Evolutionary conservation across 805 yeast genomes (phyloP), one percentile per base, ranked within the genome.

Genomic region (Jamesozyma hellenica): DNA sequence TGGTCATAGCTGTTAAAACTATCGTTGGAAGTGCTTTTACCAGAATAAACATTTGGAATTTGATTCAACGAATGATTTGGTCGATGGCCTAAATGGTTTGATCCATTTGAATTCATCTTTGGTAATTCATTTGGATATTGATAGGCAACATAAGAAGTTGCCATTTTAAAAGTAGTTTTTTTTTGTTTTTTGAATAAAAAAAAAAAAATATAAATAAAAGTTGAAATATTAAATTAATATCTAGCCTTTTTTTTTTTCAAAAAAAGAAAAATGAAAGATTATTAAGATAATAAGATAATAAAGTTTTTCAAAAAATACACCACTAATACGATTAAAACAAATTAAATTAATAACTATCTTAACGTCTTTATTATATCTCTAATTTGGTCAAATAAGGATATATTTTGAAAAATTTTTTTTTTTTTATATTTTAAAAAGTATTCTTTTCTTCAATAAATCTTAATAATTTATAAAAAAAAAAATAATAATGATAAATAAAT

Each of bases 271-370:
- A n/a, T n/a, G n/a, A n/a, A n/a, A n/a, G n/a, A n/a, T n/a, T n/a
- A n/a, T n/a, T n/a, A n/a, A n/a, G n/a, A 4, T 11, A 29, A 29
- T 11, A 29, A 29, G 32, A 14, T 23, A 18, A 13, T 31, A 18
- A 13, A 29, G 29, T 29, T 29, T 21, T 29, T 19, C 15, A 21
- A 32, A 32, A 19, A 28, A 32, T n/a, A 14, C 19, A 25, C 36
- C 36, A 34, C 36, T 19, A 36, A 38, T 30, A 31, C 29, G 27
- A 28, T 30, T 21, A 47, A 51, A 59, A 54, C 58, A 53, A 52
- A 56, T 53, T 56, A 56, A 56, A 48, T 46, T 45, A 56, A 56
- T 56, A 56, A 56, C 59, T 56, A 51, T 48, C 61, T 51, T 45
- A 42, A 43, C 32, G 29, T 39, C 30, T 27, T 25, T 30, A 28